Evolutionary conservation across 306 rosid species (phyloP).

Genomic region (Castanea sativa): DNA sequence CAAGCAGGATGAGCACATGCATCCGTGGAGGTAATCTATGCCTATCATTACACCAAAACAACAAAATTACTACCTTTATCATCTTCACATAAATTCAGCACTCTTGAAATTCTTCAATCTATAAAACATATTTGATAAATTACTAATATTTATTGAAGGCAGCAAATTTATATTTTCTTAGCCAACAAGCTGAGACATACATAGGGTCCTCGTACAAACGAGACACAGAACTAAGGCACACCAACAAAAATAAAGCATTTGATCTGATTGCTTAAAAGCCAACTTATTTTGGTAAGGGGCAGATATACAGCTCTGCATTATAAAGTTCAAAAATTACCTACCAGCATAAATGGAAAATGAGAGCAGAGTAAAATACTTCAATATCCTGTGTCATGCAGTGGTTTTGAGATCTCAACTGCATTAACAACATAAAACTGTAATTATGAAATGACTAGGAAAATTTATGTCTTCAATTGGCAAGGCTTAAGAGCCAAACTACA

Average conservation of each 20-base stretch:
- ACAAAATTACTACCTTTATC: neutral
- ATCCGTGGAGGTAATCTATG: neutral
- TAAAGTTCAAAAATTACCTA: neutral
- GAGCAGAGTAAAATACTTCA: neutral
- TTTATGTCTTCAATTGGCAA: neutral
- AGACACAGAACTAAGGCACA: neutral
- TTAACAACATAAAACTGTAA: neutral
- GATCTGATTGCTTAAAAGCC: neutral
- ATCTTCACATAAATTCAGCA: neutral
- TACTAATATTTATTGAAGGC: neutral
- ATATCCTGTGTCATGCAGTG: neutral
- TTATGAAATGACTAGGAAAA: neutral
- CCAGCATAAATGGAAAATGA: neutral
- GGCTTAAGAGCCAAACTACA: neutral
- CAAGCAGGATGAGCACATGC: no score
- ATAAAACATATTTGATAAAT: neutral
- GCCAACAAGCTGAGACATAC: neutral
- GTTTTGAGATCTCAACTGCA: slow-evolving; percentile 1
- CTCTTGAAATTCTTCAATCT: neutral
- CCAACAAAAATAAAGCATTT: neutral
- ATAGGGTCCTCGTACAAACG: neutral
- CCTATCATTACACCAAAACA: neutral
- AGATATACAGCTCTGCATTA: neutral
- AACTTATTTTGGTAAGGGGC: neutral
- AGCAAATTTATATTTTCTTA: neutral